phyloP scores from a whole-genome alignment of 768 basidiomycete genomes.

The Chalciporus pseudorubinellus region DNA sequence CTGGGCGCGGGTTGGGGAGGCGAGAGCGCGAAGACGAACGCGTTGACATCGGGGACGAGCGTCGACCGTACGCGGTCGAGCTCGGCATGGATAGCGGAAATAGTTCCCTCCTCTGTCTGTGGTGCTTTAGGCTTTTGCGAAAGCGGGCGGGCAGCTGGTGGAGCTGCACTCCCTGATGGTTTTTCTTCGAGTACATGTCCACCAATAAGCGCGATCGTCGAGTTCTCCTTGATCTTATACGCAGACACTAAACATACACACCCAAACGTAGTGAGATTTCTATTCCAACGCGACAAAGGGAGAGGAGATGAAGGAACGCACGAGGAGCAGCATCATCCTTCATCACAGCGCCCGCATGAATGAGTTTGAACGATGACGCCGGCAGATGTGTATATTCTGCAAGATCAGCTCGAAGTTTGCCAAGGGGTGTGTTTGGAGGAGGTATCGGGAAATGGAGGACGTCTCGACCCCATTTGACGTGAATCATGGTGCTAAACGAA shows the following conservation, averaged over 20 bases:
- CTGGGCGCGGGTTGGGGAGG: not conserved
- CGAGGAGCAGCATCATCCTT: constrained; percentile 72
- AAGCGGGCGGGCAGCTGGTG: constrained; percentile 22
- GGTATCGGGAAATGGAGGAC: constrained; percentile 56
- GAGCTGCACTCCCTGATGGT: constrained; percentile 7
- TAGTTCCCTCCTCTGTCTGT: constrained; percentile 40
- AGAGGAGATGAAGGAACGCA: constrained; percentile 33
- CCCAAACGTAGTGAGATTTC: too few species aligned
- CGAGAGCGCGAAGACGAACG: constrained; percentile 44
- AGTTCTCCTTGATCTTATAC: constrained; percentile 68
- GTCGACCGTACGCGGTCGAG: constrained; percentile 48
- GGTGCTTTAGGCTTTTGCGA: constrained; percentile 25
- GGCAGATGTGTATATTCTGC: constrained; percentile 77
- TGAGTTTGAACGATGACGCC: constrained; percentile 71
- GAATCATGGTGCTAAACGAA: constrained; percentile 34
- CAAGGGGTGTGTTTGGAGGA: constrained; percentile 54
- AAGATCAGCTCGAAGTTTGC: constrained; percentile 55
- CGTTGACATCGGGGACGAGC: constrained; percentile 56
- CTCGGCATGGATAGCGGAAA: constrained; percentile 38
- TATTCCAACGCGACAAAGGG: not conserved
- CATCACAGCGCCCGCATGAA: constrained; percentile 89
- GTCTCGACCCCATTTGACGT: constrained; percentile 52
- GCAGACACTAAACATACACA: too few species aligned
- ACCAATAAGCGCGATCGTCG: constrained; percentile 70
- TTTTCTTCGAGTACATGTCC: constrained; percentile 28